phyloP scores from a whole-genome alignment of 345 rosid genomes.

The Salix viminalis region DNA sequence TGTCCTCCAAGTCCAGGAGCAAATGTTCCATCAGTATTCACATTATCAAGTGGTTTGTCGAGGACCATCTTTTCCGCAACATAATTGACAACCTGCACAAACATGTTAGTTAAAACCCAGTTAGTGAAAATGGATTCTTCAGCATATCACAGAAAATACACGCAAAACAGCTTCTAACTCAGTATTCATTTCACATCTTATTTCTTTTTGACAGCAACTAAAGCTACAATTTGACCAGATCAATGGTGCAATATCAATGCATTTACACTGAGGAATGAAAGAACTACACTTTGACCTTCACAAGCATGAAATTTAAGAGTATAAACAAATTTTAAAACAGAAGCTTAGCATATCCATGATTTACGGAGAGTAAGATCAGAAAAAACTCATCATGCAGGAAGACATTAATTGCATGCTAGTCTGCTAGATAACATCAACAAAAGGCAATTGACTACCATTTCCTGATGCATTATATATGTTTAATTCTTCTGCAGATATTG shows the following conservation, averaged over 20 bases:
- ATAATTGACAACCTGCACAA: slow-evolving; percentile 82
- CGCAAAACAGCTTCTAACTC: background rate
- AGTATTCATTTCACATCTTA: background rate
- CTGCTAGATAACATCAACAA: background rate
- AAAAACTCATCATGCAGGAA: background rate
- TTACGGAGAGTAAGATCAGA: background rate
- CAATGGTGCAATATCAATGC: background rate
- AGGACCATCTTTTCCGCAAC: slow-evolving; percentile 86
- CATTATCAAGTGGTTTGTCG: slow-evolving; percentile 69
- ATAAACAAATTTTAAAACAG: background rate
- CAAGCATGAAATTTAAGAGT: background rate
- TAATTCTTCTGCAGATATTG: background rate
- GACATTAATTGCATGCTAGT: background rate
- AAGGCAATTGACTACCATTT: background rate
- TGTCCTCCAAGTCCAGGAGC: slow-evolving; percentile 61
- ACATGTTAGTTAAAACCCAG: slow-evolving; percentile 14
- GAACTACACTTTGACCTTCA: background rate
- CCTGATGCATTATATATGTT: background rate
- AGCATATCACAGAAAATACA: background rate
- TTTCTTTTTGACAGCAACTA: background rate
- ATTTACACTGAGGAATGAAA: background rate
- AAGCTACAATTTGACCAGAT: background rate
- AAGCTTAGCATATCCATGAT: background rate
- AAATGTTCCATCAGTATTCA: slow-evolving; percentile 51
- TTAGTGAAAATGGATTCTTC: background rate